Conservation (phyloP, 306 rosid species). For the Trichosanthes cucumerina region DNA sequence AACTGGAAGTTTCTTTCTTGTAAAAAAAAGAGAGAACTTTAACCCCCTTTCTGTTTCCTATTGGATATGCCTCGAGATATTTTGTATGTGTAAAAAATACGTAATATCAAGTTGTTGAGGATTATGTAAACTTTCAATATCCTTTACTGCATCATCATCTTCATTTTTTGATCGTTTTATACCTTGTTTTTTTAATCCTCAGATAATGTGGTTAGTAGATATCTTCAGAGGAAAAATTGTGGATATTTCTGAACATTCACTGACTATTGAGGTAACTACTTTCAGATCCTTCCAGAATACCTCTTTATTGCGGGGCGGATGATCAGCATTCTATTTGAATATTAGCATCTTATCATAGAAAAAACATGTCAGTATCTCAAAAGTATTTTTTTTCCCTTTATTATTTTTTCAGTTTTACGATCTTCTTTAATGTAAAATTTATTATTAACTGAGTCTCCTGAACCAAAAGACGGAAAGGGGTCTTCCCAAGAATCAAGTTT, state of each 20-base stretch:
- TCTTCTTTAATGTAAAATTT: not conserved
- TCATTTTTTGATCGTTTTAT: not conserved
- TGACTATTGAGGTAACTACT: slow-evolving; percentile 43
- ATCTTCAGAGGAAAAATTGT: slow-evolving; percentile 46
- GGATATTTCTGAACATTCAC: slow-evolving; percentile 37
- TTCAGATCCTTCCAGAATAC: not conserved
- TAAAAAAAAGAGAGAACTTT: not conserved
- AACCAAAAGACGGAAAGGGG: too few relatives aligned
- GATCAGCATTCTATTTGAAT: not conserved
- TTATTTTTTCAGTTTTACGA: not conserved
- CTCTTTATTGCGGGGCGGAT: not conserved
- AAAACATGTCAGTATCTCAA: not conserved
- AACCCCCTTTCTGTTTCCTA: not conserved
- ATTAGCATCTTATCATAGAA: not conserved
- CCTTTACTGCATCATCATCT: not conserved
- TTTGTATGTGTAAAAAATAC: not conserved
- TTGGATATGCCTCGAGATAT: not conserved
- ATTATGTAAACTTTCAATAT: not conserved
- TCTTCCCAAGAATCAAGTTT: too few relatives aligned
- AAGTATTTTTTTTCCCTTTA: not conserved
- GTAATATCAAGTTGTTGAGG: not conserved
- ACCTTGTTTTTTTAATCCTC: slow-evolving; percentile 2
- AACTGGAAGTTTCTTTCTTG: not conserved
- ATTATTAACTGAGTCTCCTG: too few relatives aligned
- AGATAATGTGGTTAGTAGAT: slow-evolving; percentile 55